Conservation (phyloP, 768 basidiomycete genomes). For the Bullera alba region DNA sequence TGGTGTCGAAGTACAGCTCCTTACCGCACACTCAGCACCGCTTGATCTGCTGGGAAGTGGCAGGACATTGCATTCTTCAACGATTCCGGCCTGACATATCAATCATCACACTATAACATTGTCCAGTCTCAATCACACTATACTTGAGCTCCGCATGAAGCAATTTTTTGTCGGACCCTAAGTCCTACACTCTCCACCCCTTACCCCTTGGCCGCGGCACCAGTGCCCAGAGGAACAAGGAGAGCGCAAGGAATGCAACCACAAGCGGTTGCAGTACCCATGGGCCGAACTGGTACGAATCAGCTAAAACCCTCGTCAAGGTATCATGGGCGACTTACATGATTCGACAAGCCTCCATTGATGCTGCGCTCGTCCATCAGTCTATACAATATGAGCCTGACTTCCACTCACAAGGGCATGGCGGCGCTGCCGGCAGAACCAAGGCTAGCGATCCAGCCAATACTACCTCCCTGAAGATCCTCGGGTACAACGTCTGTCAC, state of each 20-base stretch:
- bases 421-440: conserved; percentile 46
- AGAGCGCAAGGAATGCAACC: conserved; percentile 20
- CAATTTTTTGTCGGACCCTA: too few relatives aligned
- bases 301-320: neutral
- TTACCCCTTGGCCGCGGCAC: conserved; percentile 7
- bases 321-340: conserved; percentile 7
- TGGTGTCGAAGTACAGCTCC: too few relatives aligned
- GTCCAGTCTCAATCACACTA: too few relatives aligned
- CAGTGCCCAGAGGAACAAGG: conserved; percentile 30
- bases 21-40: too few relatives aligned
- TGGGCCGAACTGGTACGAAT: conserved; percentile 23
- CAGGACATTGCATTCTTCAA: too few relatives aligned
- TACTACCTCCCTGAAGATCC: conserved; percentile 59
- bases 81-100: too few relatives aligned
- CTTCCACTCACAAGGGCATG: conserved; percentile 45
- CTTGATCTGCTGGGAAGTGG: too few relatives aligned
- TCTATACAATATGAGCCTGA: neutral
- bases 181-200: neutral
- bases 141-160: too few relatives aligned
- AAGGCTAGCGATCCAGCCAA: conserved; percentile 46
- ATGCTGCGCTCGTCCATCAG: conserved; percentile 10
- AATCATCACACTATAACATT: too few relatives aligned
- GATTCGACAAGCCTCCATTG: conserved; percentile 27
- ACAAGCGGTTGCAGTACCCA: conserved; percentile 36
- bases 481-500: conserved; percentile 63